phyloP scores from a whole-genome alignment of 2,329 filamentous ascomycete species.

The Fusarium ambrosium region DNA sequence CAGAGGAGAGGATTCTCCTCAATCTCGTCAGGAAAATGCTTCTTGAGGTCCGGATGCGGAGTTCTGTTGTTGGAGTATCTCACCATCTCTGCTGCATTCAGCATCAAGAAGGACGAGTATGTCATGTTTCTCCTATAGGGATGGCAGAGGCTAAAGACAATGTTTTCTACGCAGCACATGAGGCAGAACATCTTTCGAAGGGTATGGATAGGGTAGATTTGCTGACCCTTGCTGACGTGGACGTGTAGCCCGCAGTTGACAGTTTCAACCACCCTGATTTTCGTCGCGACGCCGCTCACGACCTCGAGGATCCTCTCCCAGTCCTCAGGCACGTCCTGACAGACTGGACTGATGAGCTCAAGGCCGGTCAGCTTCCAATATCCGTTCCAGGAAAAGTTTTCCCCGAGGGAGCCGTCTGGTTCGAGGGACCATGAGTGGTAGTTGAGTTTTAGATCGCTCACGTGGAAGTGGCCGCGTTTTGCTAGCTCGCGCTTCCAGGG shows the following conservation, averaged over 20 bases:
- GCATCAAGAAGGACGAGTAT: neutral
- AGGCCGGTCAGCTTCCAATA: conserved; percentile 18
- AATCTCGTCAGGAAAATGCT: conserved; percentile 10
- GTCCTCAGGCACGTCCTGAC: conserved; percentile 19
- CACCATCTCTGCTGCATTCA: neutral
- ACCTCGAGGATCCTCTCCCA: conserved; percentile 37
- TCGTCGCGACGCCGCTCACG: conserved; percentile 25
- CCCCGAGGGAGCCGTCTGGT: conserved; percentile 6
- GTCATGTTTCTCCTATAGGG: neutral
- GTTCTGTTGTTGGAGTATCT: neutral
- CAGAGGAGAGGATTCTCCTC: neutral
- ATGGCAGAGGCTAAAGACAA: conserved; percentile 31
- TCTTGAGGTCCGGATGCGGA: conserved; percentile 21
- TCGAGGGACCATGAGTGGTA: conserved; percentile 33
- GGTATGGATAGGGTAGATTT: conserved; percentile 12
- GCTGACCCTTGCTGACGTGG: conserved; percentile 31
- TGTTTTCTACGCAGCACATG: conserved; percentile 26
- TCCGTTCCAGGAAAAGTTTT: neutral
- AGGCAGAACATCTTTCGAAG: conserved; percentile 29
- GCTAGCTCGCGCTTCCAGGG: conserved; percentile 14
- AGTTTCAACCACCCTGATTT: conserved; percentile 16
- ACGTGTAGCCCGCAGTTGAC: conserved; percentile 32
- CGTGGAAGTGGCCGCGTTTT: neutral
- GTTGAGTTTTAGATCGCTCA: neutral
- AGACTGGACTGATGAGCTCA: conserved; percentile 31